Evolutionary conservation across 768 basidiomycete species (phyloP).

Genomic region (Rhizopogon rudus): DNA sequence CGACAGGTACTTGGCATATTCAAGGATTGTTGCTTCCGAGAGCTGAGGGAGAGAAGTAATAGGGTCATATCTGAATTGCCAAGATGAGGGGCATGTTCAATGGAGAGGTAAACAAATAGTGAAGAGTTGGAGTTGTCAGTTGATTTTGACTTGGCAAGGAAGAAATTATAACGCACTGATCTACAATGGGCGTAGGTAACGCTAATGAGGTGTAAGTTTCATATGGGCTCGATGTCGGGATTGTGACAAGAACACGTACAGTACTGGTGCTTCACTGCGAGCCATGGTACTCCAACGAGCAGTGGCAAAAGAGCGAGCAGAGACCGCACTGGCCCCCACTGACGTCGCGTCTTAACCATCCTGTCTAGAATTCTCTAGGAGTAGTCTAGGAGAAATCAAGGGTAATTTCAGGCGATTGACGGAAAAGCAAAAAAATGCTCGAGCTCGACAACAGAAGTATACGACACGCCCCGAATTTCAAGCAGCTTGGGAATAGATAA

Average conservation of each 20-base stretch:
- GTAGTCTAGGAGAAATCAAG: not conserved
- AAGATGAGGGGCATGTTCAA: slow-evolving; percentile 9
- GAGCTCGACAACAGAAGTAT: not conserved
- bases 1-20: slow-evolving; percentile 61
- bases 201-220: slow-evolving; percentile 26
- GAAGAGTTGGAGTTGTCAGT: not conserved
- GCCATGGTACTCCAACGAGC: slow-evolving; percentile 43
- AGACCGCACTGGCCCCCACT: slow-evolving; percentile 60
- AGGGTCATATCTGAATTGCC: slow-evolving; percentile 35
- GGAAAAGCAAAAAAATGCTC: not conserved
- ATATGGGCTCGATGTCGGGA: not conserved
- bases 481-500: no score
- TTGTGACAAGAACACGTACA: slow-evolving; percentile 28
- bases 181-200: slow-evolving; percentile 52
- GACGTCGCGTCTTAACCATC: slow-evolving; percentile 5
- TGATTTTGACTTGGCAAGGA: not conserved
- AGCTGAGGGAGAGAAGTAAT: slow-evolving; percentile 59
- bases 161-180: slow-evolving; percentile 35
- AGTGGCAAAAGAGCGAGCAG: slow-evolving; percentile 50
- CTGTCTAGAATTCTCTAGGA: no score
- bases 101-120: not conserved
- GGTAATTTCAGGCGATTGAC: not conserved
- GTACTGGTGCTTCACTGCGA: slow-evolving; percentile 44
- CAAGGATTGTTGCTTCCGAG: slow-evolving; percentile 65
- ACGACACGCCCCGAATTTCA: no score